Percentiles rank a stretch among this genome's conserved stretches.
phyloP scores from a whole-genome alignment of 2,329 filamentous ascomycete species.

The Penicillium sp. region DNA sequence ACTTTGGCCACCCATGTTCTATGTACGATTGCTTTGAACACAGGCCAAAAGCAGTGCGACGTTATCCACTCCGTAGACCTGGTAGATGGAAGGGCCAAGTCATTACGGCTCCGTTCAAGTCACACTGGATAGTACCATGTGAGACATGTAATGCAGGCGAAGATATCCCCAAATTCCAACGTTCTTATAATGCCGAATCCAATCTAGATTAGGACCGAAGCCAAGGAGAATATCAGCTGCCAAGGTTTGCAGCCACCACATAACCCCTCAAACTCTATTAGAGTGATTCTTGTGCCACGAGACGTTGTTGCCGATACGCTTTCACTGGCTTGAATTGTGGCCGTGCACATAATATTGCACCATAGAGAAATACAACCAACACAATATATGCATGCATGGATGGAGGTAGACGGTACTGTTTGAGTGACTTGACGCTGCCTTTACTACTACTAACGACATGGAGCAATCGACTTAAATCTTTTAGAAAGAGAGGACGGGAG shows the following conservation, averaged over 20 bases:
- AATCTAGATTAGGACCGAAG: conserved; percentile 2
- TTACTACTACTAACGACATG: too few species aligned
- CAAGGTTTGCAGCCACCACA: conserved; percentile 25
- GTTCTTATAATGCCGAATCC: not conserved
- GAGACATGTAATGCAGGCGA: conserved; percentile 30
- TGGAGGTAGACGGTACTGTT: too few species aligned
- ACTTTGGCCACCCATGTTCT: not conserved
- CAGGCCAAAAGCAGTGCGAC: conserved; percentile 14
- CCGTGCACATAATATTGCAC: conserved; percentile 15
- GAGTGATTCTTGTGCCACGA: conserved; percentile 17
- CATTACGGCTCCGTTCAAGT: conserved; percentile 14
- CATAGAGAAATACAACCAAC: not conserved
- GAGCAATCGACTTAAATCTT: too few species aligned
- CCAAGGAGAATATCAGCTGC: conserved; percentile 17
- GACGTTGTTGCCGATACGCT: conserved; percentile 37
- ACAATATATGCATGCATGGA: too few species aligned
- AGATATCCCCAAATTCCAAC: not conserved
- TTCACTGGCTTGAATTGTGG: conserved; percentile 17
- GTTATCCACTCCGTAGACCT: conserved; percentile 15
- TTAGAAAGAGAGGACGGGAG: too few species aligned
- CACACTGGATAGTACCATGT: conserved; percentile 22
- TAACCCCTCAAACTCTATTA: conserved; percentile 17
- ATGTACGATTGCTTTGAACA: not conserved
- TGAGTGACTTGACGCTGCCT: too few species aligned
- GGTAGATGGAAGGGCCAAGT: conserved; percentile 17